Base-by-base conservation (phyloP, 2,329 filamentous ascomycete genomes). In the Paraphoma sp. region DNA sequence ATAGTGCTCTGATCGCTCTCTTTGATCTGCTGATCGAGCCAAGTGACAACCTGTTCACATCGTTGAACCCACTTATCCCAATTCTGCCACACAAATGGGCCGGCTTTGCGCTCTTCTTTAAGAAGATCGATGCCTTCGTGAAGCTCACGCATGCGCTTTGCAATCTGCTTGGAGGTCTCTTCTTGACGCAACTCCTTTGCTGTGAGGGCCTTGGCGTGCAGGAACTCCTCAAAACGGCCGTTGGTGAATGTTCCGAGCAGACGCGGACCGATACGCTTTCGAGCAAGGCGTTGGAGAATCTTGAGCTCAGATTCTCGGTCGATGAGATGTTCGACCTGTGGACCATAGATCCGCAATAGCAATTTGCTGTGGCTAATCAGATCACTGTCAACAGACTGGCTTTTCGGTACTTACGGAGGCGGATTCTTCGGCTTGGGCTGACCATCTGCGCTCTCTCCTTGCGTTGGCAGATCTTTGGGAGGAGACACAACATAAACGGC, bases 141-240 rank as follows among this genome's bases (percentile, higher is more conserved):
- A 36, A 99, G 83, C 76, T 99, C 95, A 60, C 93, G 86, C 92
- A 99, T 97, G 48, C 95, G 91, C 82, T 98, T 98, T 11, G 95
- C 94, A 71, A 99, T 99, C 72, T 97, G 91, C 70, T 86, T 90
- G 33, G 91, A 96, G 0, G 92, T 97, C 48, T 92, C 91, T 0
- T 91, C 86, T 31, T 91, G 86, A 38, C 92, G 89, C 45, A 99
- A 79, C 63, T 96, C 91, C 28, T 85, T 82, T 0, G 89, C 84
- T 0, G 89, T 94, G 42, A 99, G 84, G 0, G 95, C 89, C 38
- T 87, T 86, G 0, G 95, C 93, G 71, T 97, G 87, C 73, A 97
- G 91, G 73, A 89, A 98, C 75, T 99, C 90, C 78, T 99, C 95
- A 64, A 99, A 99, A 5, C 95, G 90, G 9, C 95, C 95, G 71